Evolutionary conservation across 2,329 filamentous ascomycete species (phyloP).

Genomic region (Lachnellula arida): DNA sequence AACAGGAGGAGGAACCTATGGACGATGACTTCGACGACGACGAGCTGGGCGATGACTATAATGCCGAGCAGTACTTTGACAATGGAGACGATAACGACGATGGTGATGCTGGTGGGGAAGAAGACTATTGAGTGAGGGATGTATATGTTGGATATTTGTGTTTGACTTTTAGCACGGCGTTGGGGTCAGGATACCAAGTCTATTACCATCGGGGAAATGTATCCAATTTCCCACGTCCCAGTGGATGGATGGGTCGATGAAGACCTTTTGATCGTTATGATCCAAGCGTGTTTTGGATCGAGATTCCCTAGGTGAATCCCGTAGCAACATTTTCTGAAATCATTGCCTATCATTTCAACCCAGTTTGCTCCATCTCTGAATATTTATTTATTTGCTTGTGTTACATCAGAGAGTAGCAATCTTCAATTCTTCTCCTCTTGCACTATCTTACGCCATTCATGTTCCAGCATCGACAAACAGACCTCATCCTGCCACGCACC

Average conservation of each 20-base stretch:
- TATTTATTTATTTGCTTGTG: too few species aligned
- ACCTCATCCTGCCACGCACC: slow-evolving; percentile 35
- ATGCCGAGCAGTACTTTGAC: slow-evolving; percentile 61
- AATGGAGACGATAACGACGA: slow-evolving; percentile 51
- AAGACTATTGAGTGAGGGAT: slow-evolving; percentile 21
- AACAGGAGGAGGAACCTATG: slow-evolving; percentile 36
- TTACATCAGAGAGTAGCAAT: not conserved
- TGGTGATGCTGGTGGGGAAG: slow-evolving; percentile 45
- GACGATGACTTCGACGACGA: slow-evolving; percentile 58
- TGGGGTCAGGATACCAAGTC: not conserved
- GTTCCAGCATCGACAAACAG: slow-evolving; percentile 33
- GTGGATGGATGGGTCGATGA: not conserved
- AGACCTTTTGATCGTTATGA: too few species aligned
- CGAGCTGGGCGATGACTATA: slow-evolving; percentile 57
- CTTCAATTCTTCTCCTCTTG: not conserved
- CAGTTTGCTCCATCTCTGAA: too few species aligned
- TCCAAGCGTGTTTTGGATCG: too few species aligned
- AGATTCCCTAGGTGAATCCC: too few species aligned
- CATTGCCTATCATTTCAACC: too few species aligned
- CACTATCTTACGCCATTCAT: slow-evolving; percentile 28
- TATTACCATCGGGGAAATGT: not conserved
- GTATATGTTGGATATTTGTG: not conserved
- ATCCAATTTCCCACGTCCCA: not conserved
- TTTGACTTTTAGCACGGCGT: slow-evolving; percentile 9
- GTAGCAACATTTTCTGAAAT: too few species aligned